Percentiles rank a stretch among this genome's conserved stretches.
These are phyloP conservation scores for Fusarium graminum DNA, from an alignment of 2,329 filamentous ascomycete genomes.

Conservation along the genomic window DNA sequence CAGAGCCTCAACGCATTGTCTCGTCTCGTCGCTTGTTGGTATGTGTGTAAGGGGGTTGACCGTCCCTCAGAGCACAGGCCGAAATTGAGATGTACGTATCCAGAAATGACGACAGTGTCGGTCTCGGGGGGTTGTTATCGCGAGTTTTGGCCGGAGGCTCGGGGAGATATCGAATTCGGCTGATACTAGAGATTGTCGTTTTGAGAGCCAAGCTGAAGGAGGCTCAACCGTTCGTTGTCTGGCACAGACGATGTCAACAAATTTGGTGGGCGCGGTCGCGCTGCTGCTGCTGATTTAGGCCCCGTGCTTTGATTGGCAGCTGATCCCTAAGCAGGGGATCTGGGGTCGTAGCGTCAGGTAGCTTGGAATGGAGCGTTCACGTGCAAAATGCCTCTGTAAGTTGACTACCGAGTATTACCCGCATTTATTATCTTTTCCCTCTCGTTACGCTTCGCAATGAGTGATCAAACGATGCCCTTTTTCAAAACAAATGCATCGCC, in stretches of 20 bases:
- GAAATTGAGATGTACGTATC: slow-evolving; percentile 30
- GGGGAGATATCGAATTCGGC: slow-evolving; percentile 5
- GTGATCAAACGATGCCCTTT: background rate
- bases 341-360: slow-evolving; percentile 23
- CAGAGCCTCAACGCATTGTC: slow-evolving; percentile 46
- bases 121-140: slow-evolving; percentile 22
- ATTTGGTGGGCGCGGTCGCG: slow-evolving; percentile 47
- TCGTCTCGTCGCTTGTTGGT: slow-evolving; percentile 33
- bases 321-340: slow-evolving; percentile 46
- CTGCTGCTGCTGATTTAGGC: slow-evolving; percentile 41
- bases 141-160: slow-evolving; percentile 14
- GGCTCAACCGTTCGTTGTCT: slow-evolving; percentile 36
- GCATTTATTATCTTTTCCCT: slow-evolving; percentile 10
- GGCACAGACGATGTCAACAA: slow-evolving; percentile 47
- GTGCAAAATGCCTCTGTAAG: slow-evolving; percentile 37
- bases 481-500: background rate
- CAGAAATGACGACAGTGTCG: slow-evolving; percentile 48
- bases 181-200: slow-evolving; percentile 25
- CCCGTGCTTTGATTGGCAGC: slow-evolving; percentile 50
- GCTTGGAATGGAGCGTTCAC: slow-evolving; percentile 43
- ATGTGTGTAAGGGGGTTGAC: slow-evolving; percentile 34
- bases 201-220: slow-evolving; percentile 25
- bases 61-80: slow-evolving; percentile 35
- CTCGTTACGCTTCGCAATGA: background rate
- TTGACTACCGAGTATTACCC: slow-evolving; percentile 44